A percentile compares a stretch with the other conserved stretches of the same genome.
phyloP scores from a whole-genome alignment of 1,284 basidiomycete species.

The Sporisorium graminicola region DNA sequence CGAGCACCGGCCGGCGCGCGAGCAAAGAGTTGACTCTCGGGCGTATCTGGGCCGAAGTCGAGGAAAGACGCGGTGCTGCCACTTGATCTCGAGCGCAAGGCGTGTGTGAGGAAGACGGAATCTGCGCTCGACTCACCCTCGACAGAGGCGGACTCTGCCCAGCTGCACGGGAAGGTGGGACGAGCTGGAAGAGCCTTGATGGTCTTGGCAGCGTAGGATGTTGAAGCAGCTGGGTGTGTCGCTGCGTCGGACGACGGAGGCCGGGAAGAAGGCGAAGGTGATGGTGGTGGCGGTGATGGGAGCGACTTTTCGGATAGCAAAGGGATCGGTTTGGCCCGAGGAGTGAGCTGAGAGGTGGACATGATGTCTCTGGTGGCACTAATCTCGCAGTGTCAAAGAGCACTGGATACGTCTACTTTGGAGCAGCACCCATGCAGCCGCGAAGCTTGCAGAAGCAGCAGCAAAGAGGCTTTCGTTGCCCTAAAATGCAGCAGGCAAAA shows the following conservation, averaged over 20 bases:
- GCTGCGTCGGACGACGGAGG: not conserved
- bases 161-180: conserved; percentile 21
- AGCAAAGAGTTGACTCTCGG: conserved; percentile 11
- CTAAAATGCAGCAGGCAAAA: conserved; percentile 1
- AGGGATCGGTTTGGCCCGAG: conserved; percentile 23
- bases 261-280: conserved; percentile 1
- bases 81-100: conserved; percentile 12
- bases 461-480: no score
- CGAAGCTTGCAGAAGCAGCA: not conserved
- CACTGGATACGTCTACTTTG: not conserved
- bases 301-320: conserved; percentile 36
- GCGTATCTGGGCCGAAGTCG: conserved; percentile 10
- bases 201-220: conserved; percentile 15
- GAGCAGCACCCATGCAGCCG: not conserved
- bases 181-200: conserved; percentile 33
- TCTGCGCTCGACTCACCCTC: not conserved
- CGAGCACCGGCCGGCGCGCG: not conserved
- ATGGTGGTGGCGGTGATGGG: conserved; percentile 21
- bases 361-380: conserved; percentile 13
- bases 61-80: conserved; percentile 18
- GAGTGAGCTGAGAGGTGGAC: conserved; percentile 44
- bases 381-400: not conserved
- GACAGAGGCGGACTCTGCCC: conserved; percentile 11
- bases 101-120: not conserved
- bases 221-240: not conserved